A percentile compares a stretch with the other conserved stretches of the same genome.
Evolutionary conservation across 495 filamentous ascomycete species (phyloP).

Genomic region (Neurospora tetraspora): DNA sequence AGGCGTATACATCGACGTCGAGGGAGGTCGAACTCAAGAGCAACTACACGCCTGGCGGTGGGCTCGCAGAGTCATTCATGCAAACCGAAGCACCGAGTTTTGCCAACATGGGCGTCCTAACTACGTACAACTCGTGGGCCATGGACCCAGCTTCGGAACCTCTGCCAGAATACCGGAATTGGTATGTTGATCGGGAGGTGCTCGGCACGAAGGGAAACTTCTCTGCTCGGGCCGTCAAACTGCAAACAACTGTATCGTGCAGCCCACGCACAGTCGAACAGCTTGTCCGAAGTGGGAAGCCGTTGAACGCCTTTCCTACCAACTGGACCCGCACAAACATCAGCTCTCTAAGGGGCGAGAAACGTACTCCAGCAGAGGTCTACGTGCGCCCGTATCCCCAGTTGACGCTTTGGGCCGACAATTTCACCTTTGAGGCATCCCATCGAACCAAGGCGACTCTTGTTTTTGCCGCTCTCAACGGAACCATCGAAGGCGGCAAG

Average conservation of each 20-base stretch:
- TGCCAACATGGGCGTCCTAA: conserved; percentile 12
- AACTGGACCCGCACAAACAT: conserved; percentile 17
- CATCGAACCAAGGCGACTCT: conserved; percentile 14
- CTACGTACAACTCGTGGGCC: conserved; percentile 18
- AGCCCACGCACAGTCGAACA: conserved; percentile 9
- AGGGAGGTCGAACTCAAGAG: conserved; percentile 8
- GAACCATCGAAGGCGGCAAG: conserved; percentile 17
- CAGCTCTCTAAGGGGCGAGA: conserved; percentile 2
- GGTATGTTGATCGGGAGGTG: conserved; percentile 18
- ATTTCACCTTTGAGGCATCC: conserved; percentile 13
- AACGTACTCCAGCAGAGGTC: conserved; percentile 11
- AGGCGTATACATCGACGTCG: conserved; percentile 13
- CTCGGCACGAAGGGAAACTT: conserved; percentile 14
- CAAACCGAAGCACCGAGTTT: conserved; percentile 20
- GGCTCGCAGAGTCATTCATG: conserved; percentile 15
- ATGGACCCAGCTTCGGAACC: conserved; percentile 16
- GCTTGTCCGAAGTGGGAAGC: conserved; percentile 5
- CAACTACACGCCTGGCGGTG: conserved; percentile 13
- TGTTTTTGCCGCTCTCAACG: conserved; percentile 23
- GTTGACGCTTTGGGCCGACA: conserved; percentile 17
- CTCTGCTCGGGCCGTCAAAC: conserved; percentile 12
- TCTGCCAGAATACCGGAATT: conserved; percentile 15
- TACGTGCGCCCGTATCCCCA: conserved; percentile 13
- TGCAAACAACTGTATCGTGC: conserved; percentile 16
- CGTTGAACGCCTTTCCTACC: conserved; percentile 19